Evolutionary conservation across 352 stramenopile genomes (phyloP).

Genomic region (Phytophthora rubi): DNA sequence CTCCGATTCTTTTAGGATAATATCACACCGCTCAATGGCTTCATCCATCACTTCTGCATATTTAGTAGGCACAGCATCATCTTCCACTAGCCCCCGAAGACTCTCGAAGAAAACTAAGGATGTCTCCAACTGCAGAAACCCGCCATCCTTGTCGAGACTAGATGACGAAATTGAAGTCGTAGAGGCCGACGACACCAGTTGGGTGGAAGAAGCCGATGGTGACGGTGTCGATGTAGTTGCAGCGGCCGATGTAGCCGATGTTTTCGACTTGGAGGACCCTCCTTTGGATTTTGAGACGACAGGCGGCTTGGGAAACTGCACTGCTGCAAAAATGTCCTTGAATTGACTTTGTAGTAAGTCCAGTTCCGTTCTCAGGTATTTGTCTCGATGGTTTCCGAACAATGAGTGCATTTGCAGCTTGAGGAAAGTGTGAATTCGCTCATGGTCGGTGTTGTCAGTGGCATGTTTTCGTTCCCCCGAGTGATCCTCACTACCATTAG

Average conservation of each 20-base stretch:
- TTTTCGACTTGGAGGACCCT: slow-evolving; percentile 33
- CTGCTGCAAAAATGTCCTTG: slow-evolving; percentile 41
- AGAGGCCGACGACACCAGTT: slow-evolving; percentile 31
- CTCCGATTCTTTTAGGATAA: slow-evolving; percentile 75
- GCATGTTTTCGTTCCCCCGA: slow-evolving; percentile 3
- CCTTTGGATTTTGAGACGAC: slow-evolving; percentile 36
- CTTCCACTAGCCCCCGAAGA: slow-evolving; percentile 54
- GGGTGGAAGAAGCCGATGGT: slow-evolving; percentile 35
- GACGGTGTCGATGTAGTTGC: slow-evolving; percentile 16
- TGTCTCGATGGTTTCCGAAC: slow-evolving; percentile 74
- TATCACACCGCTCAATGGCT: slow-evolving; percentile 55
- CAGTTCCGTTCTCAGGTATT: slow-evolving; percentile 72
- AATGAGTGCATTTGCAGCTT: slow-evolving; percentile 80
- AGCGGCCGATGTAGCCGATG: slow-evolving; percentile 4
- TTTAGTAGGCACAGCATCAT: slow-evolving; percentile 43
- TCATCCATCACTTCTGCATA: slow-evolving; percentile 54
- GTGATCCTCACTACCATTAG: slow-evolving; percentile 1
- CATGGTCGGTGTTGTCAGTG: slow-evolving; percentile 16
- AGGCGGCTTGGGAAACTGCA: slow-evolving; percentile 64
- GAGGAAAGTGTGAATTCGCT: slow-evolving; percentile 77
- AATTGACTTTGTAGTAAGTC: slow-evolving; percentile 65
- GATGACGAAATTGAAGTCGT: slow-evolving; percentile 47
- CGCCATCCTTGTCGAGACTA: slow-evolving; percentile 55
- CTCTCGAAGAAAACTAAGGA: slow-evolving; percentile 62
- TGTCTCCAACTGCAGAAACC: slow-evolving; percentile 31